Conservation (phyloP, 371 early-diverging fungal genomes). For the Capniomyces stellatus region DNA sequence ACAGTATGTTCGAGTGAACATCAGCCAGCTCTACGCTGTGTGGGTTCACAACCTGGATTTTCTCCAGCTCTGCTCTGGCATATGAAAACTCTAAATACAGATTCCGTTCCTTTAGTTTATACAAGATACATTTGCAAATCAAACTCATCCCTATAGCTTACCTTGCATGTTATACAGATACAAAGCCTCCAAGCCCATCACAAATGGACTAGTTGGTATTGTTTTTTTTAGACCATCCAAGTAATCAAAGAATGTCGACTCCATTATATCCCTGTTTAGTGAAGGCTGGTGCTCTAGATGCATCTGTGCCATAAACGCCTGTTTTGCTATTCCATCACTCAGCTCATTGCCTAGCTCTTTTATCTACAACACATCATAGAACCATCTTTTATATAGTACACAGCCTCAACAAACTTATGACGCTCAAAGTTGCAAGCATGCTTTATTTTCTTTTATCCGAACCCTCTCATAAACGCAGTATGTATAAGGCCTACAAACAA, state of each 20-base stretch:
- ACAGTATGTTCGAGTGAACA: conserved; percentile 77
- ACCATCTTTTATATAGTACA: neutral
- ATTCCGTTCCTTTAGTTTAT: neutral
- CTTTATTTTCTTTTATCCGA: neutral
- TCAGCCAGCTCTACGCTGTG: conserved; percentile 71
- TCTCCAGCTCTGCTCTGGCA: conserved; percentile 47
- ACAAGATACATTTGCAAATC: neutral
- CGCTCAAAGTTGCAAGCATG: neutral
- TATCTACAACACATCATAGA: conserved; percentile 14
- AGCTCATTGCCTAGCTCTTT: conserved; percentile 6
- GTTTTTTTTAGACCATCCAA: conserved; percentile 15
- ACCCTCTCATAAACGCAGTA: too few species aligned
- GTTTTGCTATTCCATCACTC: conserved; percentile 31
- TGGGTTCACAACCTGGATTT: conserved; percentile 42
- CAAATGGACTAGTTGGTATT: conserved; percentile 37
- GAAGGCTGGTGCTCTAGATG: conserved; percentile 21
- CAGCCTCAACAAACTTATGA: neutral
- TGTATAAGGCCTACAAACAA: too few species aligned
- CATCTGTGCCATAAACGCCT: conserved; percentile 37
- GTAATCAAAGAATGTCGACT: neutral
- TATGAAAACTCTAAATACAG: conserved; percentile 39
- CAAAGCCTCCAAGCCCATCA: conserved; percentile 39
- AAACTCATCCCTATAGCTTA: conserved; percentile 11
- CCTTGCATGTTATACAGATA: conserved; percentile 20
- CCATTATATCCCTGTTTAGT: conserved; percentile 9